Conservation (phyloP, 140 eudicot species). For the Anethum foeniculum region DNA sequence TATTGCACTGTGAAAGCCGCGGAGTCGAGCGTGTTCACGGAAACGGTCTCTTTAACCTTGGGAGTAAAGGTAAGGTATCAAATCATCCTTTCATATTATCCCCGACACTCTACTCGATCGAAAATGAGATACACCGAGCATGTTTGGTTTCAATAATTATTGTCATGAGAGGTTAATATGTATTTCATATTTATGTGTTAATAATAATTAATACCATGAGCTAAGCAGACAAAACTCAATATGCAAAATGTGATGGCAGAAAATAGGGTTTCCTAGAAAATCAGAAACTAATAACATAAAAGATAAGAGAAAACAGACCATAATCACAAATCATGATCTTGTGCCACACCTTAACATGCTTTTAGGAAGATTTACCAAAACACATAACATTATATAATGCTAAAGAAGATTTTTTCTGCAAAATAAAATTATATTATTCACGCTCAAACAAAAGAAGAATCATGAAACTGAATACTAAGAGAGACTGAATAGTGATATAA, state of each 20-base stretch:
- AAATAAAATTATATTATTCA: neutral
- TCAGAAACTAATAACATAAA: neutral
- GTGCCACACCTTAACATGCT: constrained; percentile 1
- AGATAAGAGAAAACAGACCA: neutral
- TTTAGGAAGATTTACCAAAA: no score
- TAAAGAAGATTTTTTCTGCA: neutral
- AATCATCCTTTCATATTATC: neutral
- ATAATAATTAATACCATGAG: neutral
- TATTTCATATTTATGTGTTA: neutral
- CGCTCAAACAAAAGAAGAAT: neutral
- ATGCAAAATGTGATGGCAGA: constrained; percentile 9
- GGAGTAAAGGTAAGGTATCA: neutral
- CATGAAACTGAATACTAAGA: neutral
- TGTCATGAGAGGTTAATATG: neutral
- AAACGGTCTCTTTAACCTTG: neutral
- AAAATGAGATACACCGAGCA: no score
- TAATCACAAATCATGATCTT: neutral
- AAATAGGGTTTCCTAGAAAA: neutral
- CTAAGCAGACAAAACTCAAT: neutral
- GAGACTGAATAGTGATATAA: neutral
- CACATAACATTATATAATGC: neutral
- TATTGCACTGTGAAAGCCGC: neutral
- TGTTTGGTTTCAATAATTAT: no score
- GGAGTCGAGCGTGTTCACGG: neutral
- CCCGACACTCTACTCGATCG: neutral